Evolutionary conservation across 2,329 filamentous ascomycete species (phyloP), one percentile per base, ranked within the genome.

Genomic region (Microdochium trichocladiopsis): DNA sequence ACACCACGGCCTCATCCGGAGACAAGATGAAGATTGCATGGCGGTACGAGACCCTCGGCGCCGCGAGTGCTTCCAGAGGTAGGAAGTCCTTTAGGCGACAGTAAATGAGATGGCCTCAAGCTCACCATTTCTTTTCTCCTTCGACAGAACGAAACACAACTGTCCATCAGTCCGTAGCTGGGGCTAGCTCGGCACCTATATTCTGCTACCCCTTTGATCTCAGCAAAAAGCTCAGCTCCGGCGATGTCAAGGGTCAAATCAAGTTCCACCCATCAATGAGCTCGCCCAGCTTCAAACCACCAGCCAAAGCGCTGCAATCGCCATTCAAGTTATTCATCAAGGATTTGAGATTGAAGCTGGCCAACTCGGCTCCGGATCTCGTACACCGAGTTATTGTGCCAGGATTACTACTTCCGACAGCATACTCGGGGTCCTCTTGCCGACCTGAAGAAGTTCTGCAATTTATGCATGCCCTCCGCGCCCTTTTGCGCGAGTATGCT

Each of bases 11-110:
- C 16, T 58, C 66, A 2, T 62, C 69, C 2, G 76, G 78, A 14
- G 88, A 93, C 56, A 92, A 86, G 69, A 97, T 99, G 94, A 97
- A 96, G 73, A 99, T 99, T 73, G 94, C 94, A 3, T 99, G 94
- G 94, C 81, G 94, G 67, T 99, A 99, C 71, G 92, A 97, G 69
- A 81, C 84, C 31, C 70, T 97, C 51, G 87, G 88, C 16, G 86
- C 87, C 58, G 85, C 84, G 60, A 83, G 83, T 43, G 77, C 76
- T 54, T 71, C 76, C 50, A 79, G 83, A 84, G 84, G 86, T 87
- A 76, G 70, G 79, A 64, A 4, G 50, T 51, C 25, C 22, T 49
- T 24, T 11, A 47, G 41, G 4, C 21, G 22, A n/a, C 14, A 37
- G 36, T 43, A 4, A 18, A 22, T 62, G 41, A 63, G n/a, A n/a